Evolutionary conservation across 805 yeast species (phyloP).

Genomic region (Torulaspora gathmanii): DNA sequence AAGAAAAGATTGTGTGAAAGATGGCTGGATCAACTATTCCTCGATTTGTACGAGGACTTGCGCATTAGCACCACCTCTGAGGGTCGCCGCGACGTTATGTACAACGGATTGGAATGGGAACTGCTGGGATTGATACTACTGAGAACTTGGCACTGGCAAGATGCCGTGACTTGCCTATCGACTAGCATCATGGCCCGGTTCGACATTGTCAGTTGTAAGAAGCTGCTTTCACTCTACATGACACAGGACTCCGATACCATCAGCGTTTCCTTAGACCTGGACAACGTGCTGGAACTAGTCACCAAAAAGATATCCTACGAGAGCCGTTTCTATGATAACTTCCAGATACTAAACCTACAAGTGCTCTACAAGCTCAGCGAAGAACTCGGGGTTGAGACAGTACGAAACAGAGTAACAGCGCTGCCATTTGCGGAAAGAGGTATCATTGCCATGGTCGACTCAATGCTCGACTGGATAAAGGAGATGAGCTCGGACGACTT

Average conservation of each 20-base stretch:
- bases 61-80: constrained; percentile 30
- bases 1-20: constrained; percentile 32
- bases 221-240: constrained; percentile 43
- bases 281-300: constrained; percentile 41
- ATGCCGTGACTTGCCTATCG: constrained; percentile 49
- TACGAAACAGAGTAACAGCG: constrained; percentile 22
- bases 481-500: constrained; percentile 9
- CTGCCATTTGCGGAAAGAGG: constrained; percentile 24
- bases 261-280: constrained; percentile 30
- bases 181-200: constrained; percentile 55
- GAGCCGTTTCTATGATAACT: constrained; percentile 59
- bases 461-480: constrained; percentile 23
- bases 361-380: constrained; percentile 41
- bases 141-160: constrained; percentile 45
- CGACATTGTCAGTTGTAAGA: constrained; percentile 53
- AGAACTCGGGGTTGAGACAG: constrained; percentile 19
- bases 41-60: constrained; percentile 36
- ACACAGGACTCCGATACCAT: constrained; percentile 9
- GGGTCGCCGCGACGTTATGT: constrained; percentile 36
- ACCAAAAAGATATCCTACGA: constrained; percentile 57
- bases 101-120: constrained; percentile 72
- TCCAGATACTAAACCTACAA: constrained; percentile 41
- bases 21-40: constrained; percentile 35
- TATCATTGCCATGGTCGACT: constrained; percentile 21
- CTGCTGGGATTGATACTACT: constrained; percentile 54